Conservation (phyloP, 345 rosid species). For the Jatropha curcas region DNA sequence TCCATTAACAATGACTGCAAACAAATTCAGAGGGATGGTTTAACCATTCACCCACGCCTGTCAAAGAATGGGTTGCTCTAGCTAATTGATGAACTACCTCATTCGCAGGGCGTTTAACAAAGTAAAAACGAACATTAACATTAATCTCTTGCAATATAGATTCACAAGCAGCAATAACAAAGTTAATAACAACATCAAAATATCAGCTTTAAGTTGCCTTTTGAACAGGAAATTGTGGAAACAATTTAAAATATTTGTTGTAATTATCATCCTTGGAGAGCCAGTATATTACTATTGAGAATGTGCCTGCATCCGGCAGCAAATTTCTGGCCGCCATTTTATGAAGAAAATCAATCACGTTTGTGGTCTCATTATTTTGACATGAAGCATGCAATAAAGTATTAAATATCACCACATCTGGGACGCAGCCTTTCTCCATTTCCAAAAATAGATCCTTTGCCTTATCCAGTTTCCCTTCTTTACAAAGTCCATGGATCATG, state of each 20-base stretch:
- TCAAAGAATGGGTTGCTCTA: no score
- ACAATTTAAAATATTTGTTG: slow-evolving; percentile 22
- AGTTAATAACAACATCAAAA: slow-evolving; percentile 47
- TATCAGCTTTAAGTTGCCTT: not conserved
- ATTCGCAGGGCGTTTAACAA: no score
- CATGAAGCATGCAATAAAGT: slow-evolving; percentile 22
- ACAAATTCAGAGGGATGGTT: no score
- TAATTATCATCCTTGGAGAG: slow-evolving; percentile 31
- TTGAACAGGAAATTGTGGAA: slow-evolving; percentile 35
- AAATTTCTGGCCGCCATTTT: slow-evolving; percentile 39
- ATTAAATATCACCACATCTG: slow-evolving; percentile 23
- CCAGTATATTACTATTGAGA: slow-evolving; percentile 25
- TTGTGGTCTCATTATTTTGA: slow-evolving; percentile 1
- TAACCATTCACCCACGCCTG: no score
- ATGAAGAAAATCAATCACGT: slow-evolving; percentile 32
- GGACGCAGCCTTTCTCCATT: slow-evolving; percentile 33
- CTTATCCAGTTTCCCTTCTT: slow-evolving; percentile 13
- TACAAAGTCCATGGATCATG: slow-evolving; percentile 32
- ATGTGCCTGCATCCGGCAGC: slow-evolving; percentile 23
- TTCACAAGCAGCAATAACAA: no score
- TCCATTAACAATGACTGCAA: no score
- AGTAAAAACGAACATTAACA: no score
- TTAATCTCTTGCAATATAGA: no score
- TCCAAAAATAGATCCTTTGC: slow-evolving; percentile 22
- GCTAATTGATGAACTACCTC: no score